Evolutionary conservation across 352 stramenopile species (phyloP).

Genomic region (Achlya hypogyna): DNA sequence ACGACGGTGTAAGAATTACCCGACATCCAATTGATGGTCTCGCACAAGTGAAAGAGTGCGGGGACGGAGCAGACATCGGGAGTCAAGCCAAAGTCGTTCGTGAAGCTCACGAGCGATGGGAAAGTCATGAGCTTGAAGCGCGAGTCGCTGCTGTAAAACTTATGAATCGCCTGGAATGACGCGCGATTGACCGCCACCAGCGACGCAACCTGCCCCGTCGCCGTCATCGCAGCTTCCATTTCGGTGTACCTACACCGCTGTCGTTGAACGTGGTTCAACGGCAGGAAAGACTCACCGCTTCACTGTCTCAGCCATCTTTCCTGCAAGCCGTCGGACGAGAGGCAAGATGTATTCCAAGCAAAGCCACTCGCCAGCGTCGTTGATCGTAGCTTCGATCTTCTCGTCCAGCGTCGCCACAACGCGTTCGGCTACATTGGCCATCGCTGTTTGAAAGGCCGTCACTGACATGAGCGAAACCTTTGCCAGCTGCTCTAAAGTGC

Average conservation of each 20-base stretch:
- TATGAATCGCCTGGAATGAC: slow-evolving; percentile 39
- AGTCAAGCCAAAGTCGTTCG: slow-evolving; percentile 40
- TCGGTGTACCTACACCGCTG: slow-evolving; percentile 51
- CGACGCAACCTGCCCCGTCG: slow-evolving; percentile 20
- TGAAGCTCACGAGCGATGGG: slow-evolving; percentile 35
- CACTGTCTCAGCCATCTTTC: slow-evolving; percentile 25
- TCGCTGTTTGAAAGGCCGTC: slow-evolving; percentile 39
- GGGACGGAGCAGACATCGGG: slow-evolving; percentile 24
- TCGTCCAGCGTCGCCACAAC: slow-evolving; percentile 40
- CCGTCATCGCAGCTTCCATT: slow-evolving; percentile 32
- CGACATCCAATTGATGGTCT: slow-evolving; percentile 59
- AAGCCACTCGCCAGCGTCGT: slow-evolving; percentile 60
- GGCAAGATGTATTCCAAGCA: slow-evolving; percentile 45
- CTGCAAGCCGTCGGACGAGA: slow-evolving; percentile 36
- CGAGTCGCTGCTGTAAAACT: slow-evolving; percentile 40
- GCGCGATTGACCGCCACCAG: slow-evolving; percentile 31
- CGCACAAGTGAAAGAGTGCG: slow-evolving; percentile 40
- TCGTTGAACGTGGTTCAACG: slow-evolving; percentile 24
- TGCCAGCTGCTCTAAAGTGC: neutral
- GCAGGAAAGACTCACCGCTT: neutral
- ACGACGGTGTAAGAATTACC: slow-evolving; percentile 49
- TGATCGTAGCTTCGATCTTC: slow-evolving; percentile 31
- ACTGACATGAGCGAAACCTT: slow-evolving; percentile 25
- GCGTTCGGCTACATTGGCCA: slow-evolving; percentile 48
- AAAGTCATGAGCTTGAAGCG: slow-evolving; percentile 51